A percentile compares a stretch with the other conserved stretches of the same genome.
Evolutionary conservation across 2,329 filamentous ascomycete species (phyloP).

Genomic region (Aureobasidium sp.): DNA sequence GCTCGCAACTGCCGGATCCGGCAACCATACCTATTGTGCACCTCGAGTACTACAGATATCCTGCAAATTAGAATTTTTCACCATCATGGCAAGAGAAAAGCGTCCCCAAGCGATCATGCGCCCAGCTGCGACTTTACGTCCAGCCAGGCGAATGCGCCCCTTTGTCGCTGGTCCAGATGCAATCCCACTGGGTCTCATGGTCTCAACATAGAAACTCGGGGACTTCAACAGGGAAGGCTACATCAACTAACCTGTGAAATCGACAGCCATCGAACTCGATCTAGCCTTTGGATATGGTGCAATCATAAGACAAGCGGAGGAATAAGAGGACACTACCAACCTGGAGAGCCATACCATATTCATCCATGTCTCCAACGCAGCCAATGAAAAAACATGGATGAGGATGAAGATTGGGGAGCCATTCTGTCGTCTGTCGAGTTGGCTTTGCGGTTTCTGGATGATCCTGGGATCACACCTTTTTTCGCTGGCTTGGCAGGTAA

Average conservation of each 20-base stretch:
- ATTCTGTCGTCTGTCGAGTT: background rate
- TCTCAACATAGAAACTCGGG: background rate
- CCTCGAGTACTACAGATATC: background rate
- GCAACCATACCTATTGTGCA: background rate
- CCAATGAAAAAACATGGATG: background rate
- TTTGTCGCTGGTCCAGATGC: background rate
- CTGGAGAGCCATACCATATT: background rate
- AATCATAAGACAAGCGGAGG: background rate
- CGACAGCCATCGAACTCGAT: background rate
- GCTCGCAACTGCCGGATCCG: background rate
- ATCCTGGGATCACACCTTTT: background rate
- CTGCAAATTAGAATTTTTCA: too few relatives aligned
- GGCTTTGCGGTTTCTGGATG: background rate
- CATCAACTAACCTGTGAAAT: background rate
- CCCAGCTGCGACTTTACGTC: background rate
- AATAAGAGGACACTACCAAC: background rate
- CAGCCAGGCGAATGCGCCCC: background rate
- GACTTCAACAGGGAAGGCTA: background rate
- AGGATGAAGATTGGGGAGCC: background rate
- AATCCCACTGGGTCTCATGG: background rate
- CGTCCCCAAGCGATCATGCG: background rate
- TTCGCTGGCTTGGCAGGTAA: background rate
- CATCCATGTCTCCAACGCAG: background rate
- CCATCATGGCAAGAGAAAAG: background rate
- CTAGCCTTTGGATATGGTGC: background rate